Evolutionary conservation across 352 stramenopile genomes (phyloP).

Genomic region (Blastocystis sp.): DNA sequence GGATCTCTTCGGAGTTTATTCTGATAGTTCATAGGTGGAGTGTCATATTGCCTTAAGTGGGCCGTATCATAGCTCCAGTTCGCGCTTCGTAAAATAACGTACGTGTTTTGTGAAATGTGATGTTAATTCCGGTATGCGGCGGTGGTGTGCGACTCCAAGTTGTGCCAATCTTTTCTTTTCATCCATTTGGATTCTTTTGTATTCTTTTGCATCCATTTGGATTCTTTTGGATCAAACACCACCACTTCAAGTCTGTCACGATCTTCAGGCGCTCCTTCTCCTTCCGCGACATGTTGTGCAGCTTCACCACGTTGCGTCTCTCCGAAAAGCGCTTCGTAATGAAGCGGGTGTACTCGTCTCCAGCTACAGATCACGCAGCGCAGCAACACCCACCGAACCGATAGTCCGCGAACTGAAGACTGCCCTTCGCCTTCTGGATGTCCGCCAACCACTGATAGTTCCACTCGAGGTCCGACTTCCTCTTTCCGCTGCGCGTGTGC

Average conservation of each 20-base stretch:
- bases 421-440: background rate
- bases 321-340: background rate
- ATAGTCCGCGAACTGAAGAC: background rate
- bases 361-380: background rate
- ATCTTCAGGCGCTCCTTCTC: background rate
- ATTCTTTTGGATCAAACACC: background rate
- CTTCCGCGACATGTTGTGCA: background rate
- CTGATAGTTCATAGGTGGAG: conserved; percentile 15
- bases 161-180: conserved; percentile 43
- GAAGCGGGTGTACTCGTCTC: background rate
- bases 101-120: conserved; percentile 36
- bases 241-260: background rate
- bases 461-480: conserved; percentile 1
- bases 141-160: conserved; percentile 31
- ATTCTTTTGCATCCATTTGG: background rate
- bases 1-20: conserved; percentile 49
- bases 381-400: background rate
- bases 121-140: conserved; percentile 48
- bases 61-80: conserved; percentile 30
- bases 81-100: conserved; percentile 20
- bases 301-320: background rate
- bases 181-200: background rate
- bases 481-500: background rate
- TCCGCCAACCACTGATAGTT: background rate
- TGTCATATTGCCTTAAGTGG: conserved; percentile 53